Percentiles rank a stretch among this genome's conserved stretches.
Conservation (phyloP, 768 basidiomycete species). For the Russula foetens region DNA sequence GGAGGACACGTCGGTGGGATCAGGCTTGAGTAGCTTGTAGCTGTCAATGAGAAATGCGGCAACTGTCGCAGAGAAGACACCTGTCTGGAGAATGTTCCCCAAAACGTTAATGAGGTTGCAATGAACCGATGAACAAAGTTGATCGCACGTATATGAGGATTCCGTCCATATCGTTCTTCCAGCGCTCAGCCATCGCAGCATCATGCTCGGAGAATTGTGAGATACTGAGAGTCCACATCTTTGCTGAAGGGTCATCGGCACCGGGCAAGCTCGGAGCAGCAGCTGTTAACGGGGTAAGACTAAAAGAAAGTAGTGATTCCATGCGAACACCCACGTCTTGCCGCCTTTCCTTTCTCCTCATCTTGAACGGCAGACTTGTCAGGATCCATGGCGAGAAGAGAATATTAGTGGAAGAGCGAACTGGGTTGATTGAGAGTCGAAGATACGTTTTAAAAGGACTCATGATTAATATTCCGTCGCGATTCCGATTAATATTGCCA, state of each 20-base stretch:
- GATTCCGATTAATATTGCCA: too few species aligned
- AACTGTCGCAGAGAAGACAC: constrained; percentile 9
- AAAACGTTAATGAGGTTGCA: not conserved
- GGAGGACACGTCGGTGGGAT: not conserved
- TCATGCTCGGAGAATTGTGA: not conserved
- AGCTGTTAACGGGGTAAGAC: not conserved
- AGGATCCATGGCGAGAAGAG: not conserved
- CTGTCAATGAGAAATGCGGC: constrained; percentile 11
- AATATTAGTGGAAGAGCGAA: not conserved
- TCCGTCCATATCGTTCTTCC: constrained; percentile 6
- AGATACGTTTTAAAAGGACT: not conserved
- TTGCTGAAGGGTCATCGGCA: not conserved
- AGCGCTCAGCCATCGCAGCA: not conserved
- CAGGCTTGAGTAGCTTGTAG: constrained; percentile 4
- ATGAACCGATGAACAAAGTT: not conserved
- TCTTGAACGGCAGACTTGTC: not conserved
- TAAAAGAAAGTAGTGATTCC: not conserved
- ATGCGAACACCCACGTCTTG: not conserved
- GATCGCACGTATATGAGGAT: constrained; percentile 3
- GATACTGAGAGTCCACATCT: constrained; percentile 2
- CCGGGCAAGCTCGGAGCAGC: not conserved
- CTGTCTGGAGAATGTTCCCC: not conserved
- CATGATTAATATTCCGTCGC: too few species aligned
- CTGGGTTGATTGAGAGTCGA: not conserved
- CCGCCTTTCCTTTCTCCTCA: not conserved